Evolutionary conservation across 192 early-diverging fungal species (phyloP).

Genomic region (Coemansia nantahalensis): DNA sequence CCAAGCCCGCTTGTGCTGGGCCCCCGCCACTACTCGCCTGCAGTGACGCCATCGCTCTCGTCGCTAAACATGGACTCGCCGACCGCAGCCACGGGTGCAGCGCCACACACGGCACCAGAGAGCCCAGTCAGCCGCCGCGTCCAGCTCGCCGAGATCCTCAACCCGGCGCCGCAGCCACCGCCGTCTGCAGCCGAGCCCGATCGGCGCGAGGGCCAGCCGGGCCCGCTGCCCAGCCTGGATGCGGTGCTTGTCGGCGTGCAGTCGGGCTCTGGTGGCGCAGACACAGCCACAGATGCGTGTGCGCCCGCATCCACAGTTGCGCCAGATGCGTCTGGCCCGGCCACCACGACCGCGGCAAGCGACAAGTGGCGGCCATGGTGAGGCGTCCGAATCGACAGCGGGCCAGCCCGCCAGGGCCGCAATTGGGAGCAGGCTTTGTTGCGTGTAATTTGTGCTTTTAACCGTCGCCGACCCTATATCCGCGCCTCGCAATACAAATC

Average conservation of each 20-base stretch:
- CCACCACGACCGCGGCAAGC: conserved; percentile 5
- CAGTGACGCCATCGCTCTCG: conserved; percentile 34
- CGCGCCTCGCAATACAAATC: too few relatives aligned
- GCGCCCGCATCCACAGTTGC: not conserved
- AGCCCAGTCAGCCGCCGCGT: conserved; percentile 17
- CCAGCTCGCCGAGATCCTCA: conserved; percentile 38
- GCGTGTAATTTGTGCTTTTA: too few relatives aligned
- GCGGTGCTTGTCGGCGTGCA: conserved; percentile 33
- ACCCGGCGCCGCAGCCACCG: conserved; percentile 10
- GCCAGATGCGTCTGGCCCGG: conserved; percentile 6
- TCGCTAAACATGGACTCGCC: conserved; percentile 22
- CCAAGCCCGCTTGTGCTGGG: conserved; percentile 28
- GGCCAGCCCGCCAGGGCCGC: too few relatives aligned
- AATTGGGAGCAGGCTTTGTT: too few relatives aligned
- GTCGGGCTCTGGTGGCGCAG: conserved; percentile 1
- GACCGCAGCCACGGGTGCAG: not conserved
- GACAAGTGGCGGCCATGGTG: conserved; percentile 54
- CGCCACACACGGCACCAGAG: conserved; percentile 10
- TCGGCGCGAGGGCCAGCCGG: conserved; percentile 9
- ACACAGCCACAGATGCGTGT: not conserved
- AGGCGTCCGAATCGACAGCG: not conserved
- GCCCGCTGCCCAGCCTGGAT: conserved; percentile 41
- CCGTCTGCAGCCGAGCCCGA: not conserved
- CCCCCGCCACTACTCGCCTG: conserved; percentile 16
- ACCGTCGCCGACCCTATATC: too few relatives aligned